Evolutionary conservation across 2,329 filamentous ascomycete species (phyloP), one percentile per base, ranked within the genome.

Genomic region (Cyclaneusma minus): DNA sequence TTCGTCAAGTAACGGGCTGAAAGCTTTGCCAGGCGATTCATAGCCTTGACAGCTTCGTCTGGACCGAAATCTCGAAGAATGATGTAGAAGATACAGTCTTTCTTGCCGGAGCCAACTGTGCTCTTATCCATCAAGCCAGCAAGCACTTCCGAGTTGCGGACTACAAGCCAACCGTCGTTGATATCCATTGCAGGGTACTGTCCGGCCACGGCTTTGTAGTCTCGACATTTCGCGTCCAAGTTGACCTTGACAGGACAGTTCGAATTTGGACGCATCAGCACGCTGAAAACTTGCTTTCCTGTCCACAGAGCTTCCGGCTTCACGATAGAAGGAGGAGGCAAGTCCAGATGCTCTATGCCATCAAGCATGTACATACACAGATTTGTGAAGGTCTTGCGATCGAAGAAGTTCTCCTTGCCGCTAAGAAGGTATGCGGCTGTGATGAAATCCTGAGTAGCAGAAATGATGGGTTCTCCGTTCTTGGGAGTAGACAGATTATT

Each of bases 371-470:
- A 89, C 50, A 81, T 77, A 47, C 85, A 91, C 21, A 94, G 69
- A 39, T 91, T 85, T 3, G 79, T 76, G 44, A 98, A 98, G 0
- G 79, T 75, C 40, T 77, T 78, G 27, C 87, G 73, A 42, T 92
- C 83, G 44, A 80, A 93, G 52, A 98, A 95, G 30, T 74, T 70
- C 47, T 95, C 87, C 47, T 95, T 95, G 51, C 75, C 80, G 41
- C 83, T 93, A 14, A 95, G 61, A 4, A 95, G 57, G 46, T 84
- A 98, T 0, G 89, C 81, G 4, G 85, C 85, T 14, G 87, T 95
- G 42, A 98, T 95, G 56, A 98, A 98, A 62, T 98, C 89, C 45
- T 98, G 89, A 16, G 92, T 98, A n/a, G 89, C 87, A 11, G 85
- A 84, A 55, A 98, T 95, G 42, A 98, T 92, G 2, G 89, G 89